Evolutionary conservation across 306 rosid species (phyloP).

Genomic region (Argentina anserina): DNA sequence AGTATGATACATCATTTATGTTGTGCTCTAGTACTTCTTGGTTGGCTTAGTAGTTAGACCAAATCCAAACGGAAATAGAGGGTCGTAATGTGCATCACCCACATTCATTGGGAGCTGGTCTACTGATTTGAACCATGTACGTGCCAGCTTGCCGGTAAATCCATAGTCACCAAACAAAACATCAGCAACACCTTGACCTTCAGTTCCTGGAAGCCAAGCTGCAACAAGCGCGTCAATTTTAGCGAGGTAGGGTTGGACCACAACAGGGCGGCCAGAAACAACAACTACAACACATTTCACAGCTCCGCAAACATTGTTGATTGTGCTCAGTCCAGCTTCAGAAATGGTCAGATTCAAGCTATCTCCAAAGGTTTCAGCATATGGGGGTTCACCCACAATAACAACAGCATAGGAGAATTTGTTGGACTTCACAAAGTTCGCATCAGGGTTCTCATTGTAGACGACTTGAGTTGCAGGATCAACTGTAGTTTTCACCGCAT

Average conservation of each 20-base stretch:
- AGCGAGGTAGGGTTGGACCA: slow-evolving; percentile 64
- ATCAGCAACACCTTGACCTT: slow-evolving; percentile 85
- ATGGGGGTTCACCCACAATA: slow-evolving; percentile 82
- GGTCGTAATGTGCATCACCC: slow-evolving; percentile 71
- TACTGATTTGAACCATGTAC: slow-evolving; percentile 75
- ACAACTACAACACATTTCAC: slow-evolving; percentile 66
- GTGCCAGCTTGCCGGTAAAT: slow-evolving; percentile 77
- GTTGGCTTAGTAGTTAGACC: slow-evolving; percentile 61
- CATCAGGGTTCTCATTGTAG: slow-evolving; percentile 69
- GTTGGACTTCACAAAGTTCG: slow-evolving; percentile 53
- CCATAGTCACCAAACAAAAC: slow-evolving; percentile 67
- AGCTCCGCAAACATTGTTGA: slow-evolving; percentile 60
- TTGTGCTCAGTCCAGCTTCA: slow-evolving; percentile 69
- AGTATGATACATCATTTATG: background rate
- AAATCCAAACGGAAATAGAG: slow-evolving; percentile 70
- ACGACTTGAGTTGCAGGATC: slow-evolving; percentile 63
- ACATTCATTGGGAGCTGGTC: slow-evolving; percentile 85
- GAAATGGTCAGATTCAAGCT: slow-evolving; percentile 67
- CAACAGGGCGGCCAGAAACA: slow-evolving; percentile 83
- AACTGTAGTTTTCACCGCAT: slow-evolving; percentile 64
- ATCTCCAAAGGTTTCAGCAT: slow-evolving; percentile 78
- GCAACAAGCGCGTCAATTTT: slow-evolving; percentile 73
- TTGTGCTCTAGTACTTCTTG: slow-evolving; percentile 19
- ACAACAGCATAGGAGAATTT: slow-evolving; percentile 65
- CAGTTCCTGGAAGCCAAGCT: slow-evolving; percentile 99